Evolutionary conservation across 192 early-diverging fungal species (phyloP).

Genomic region (Entomortierella chlamydospora): DNA sequence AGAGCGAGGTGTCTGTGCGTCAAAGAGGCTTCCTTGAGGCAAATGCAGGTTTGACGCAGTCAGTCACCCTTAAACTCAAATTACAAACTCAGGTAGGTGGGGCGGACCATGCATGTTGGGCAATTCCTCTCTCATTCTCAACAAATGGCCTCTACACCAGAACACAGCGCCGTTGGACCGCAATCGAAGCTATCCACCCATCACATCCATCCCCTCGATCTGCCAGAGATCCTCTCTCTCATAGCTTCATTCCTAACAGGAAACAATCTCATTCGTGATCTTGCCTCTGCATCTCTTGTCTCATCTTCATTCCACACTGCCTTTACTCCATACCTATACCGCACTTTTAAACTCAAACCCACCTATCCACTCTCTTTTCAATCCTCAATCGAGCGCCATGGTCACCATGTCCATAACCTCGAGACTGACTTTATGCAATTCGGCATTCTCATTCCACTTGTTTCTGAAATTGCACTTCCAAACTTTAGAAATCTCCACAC

Average conservation of each 20-base stretch:
- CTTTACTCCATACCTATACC: not conserved
- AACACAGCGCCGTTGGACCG: too few species aligned
- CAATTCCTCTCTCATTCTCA: too few species aligned
- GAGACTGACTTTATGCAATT: not conserved
- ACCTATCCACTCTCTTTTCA: not conserved
- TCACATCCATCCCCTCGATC: not conserved
- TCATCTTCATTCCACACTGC: not conserved
- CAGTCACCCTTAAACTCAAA: too few species aligned
- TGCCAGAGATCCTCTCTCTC: not conserved
- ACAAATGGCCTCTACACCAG: too few species aligned
- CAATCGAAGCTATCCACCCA: too few species aligned
- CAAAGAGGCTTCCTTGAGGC: too few species aligned
- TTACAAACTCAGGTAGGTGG: too few species aligned
- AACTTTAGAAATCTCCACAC: not conserved
- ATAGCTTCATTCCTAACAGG: not conserved
- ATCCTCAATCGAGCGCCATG: not conserved
- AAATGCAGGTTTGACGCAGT: too few species aligned
- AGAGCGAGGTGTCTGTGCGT: too few species aligned
- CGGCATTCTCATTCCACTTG: not conserved
- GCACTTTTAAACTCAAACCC: not conserved
- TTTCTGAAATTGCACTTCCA: not conserved
- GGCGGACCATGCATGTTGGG: too few species aligned
- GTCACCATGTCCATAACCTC: not conserved
- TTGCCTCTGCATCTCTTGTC: not conserved
- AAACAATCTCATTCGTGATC: not conserved